A percentile compares a stretch with the other conserved stretches of the same genome.
These are phyloP conservation scores for Balakata baccata DNA, from an alignment of 345 rosid genomes.

Conservation along the genomic window DNA sequence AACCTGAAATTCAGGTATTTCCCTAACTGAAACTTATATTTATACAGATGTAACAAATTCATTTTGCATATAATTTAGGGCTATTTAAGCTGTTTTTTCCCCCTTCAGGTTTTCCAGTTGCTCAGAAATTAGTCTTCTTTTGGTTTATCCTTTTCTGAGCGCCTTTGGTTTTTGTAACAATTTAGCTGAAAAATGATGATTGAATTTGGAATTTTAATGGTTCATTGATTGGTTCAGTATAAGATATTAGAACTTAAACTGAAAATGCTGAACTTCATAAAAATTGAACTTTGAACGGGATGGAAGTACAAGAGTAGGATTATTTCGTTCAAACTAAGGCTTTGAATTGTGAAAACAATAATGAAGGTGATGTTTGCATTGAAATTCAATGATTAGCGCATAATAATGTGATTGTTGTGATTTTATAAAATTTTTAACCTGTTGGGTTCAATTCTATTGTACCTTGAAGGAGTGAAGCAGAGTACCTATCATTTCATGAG, in stretches of 20 bases:
- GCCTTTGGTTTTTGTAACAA: background rate
- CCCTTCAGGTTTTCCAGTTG: background rate
- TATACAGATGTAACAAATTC: background rate
- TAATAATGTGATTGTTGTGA: background rate
- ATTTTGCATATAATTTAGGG: background rate
- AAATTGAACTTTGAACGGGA: background rate
- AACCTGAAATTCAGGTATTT: slow-evolving; percentile 60
- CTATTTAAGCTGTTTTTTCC: background rate
- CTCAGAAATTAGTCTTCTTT: background rate
- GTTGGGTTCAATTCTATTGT: background rate
- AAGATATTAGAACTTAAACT: background rate
- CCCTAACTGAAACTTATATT: background rate
- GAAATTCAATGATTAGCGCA: background rate
- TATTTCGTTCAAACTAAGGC: background rate
- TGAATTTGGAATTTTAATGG: background rate
- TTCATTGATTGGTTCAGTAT: background rate
- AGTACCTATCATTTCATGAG: background rate
- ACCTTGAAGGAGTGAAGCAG: background rate
- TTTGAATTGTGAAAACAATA: background rate
- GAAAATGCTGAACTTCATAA: background rate
- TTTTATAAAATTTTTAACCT: background rate
- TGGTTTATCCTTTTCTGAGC: background rate
- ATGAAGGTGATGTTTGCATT: background rate
- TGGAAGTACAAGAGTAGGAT: background rate
- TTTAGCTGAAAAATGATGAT: background rate